phyloP scores from a whole-genome alignment of 306 rosid species.

The Morella rubra region DNA sequence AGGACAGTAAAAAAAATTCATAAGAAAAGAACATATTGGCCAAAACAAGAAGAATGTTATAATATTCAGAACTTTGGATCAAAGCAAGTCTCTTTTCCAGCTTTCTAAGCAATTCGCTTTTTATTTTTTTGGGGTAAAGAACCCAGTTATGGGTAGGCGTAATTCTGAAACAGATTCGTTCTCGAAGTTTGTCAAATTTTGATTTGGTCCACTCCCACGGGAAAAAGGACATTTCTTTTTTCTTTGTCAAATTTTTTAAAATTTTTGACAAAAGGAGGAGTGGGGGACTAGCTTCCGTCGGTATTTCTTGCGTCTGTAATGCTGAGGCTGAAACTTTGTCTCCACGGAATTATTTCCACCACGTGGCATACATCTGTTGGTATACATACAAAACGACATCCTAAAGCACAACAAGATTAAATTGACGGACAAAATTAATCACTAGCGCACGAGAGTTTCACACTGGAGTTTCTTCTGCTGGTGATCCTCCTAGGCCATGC shows the following conservation, averaged over 20 bases:
- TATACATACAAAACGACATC: background rate
- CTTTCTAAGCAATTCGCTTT: too few species aligned
- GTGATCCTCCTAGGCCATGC: background rate
- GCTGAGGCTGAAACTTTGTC: background rate
- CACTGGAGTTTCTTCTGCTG: background rate
- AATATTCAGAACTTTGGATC: too few species aligned
- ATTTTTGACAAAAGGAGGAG: background rate
- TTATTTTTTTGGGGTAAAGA: too few species aligned
- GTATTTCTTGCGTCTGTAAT: background rate
- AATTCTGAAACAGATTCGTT: too few species aligned
- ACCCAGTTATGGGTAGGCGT: too few species aligned
- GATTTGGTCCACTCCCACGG: background rate
- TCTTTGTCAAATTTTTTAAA: too few species aligned
- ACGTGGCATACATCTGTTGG: conserved; percentile 7
- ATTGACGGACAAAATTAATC: background rate
- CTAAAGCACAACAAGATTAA: background rate
- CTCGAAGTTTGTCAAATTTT: background rate
- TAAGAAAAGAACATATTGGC: too few species aligned
- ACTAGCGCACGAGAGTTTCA: background rate
- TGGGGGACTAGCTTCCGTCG: too few species aligned
- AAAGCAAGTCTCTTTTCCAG: background rate
- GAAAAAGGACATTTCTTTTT: background rate
- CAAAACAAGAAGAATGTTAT: too few species aligned
- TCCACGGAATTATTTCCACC: background rate
- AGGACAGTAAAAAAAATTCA: too few species aligned